phyloP scores from a whole-genome alignment of 2,329 filamentous ascomycete species.

The Penicillium sumatraense region DNA sequence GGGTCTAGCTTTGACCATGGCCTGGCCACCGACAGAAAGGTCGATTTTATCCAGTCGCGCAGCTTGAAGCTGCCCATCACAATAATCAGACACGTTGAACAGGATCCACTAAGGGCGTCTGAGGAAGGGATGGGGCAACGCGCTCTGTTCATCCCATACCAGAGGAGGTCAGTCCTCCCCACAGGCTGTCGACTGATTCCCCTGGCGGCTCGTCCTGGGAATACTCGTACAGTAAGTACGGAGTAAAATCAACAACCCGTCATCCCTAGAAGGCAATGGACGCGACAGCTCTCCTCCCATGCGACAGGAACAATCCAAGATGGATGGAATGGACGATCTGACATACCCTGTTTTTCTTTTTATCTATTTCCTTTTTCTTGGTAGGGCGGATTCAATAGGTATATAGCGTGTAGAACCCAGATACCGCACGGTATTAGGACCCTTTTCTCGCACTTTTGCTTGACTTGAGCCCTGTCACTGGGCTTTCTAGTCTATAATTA shows the following conservation, averaged over 20 bases:
- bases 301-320: constrained; percentile 16
- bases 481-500: not conserved
- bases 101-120: constrained; percentile 6
- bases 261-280: constrained; percentile 4
- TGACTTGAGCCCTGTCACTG: not conserved
- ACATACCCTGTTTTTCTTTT: constrained; percentile 15
- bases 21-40: not conserved
- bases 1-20: not conserved
- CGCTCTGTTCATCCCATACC: constrained; percentile 9
- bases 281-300: constrained; percentile 15
- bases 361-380: constrained; percentile 4
- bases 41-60: not conserved
- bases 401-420: constrained; percentile 28
- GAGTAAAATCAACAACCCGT: constrained; percentile 5
- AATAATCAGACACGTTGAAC: not conserved
- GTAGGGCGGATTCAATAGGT: constrained; percentile 3
- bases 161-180: constrained; percentile 7
- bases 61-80: not conserved
- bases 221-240: too few species aligned
- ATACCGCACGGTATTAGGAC: not conserved
- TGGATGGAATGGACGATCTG: constrained; percentile 24
- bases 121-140: constrained; percentile 3
- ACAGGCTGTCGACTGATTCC: constrained; percentile 15
- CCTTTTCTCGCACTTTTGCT: constrained; percentile 6
- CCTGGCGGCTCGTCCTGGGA: constrained; percentile 6